Evolutionary conservation across 2,329 filamentous ascomycete genomes (phyloP), one percentile per base, ranked within the genome.

Genomic region (Cryphonectria radicalis): DNA sequence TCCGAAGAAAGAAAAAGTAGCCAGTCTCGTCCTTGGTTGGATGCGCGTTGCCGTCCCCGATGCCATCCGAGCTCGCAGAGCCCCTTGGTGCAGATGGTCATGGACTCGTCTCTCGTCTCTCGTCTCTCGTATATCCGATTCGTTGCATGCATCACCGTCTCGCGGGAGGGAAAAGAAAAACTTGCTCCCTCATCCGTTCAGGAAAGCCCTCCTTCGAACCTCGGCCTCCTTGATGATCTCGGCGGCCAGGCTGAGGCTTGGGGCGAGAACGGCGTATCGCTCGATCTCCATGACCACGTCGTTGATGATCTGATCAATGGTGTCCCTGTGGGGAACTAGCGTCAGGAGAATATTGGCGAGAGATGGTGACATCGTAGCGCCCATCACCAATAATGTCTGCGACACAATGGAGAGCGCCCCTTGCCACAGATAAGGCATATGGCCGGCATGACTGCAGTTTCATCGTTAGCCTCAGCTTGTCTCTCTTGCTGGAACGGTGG

Each of bases 381-480:
- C 93, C 93, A 96, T 95, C 46, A 96, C 89, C 60, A 96, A 84
- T 22, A 96, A 84, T 1, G 92, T 92, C 80, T 96, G 93, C 7
- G 92, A 94, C 32, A 95, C 92, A 77, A 96, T 93, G 32, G 92
- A 94, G 53, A 96, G 85, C 11, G 93, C 92, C 25, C 93, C 93
- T 82, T 95, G 93, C 91, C 92, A 96, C 28, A 95, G 87, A 80
- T 95, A 96, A 17, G 93, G 93, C 83, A 96, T 91, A 78, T 95
- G 93, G 66, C 93, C 93, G 73, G 91, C 92, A 77, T 94, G 93
- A 81, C 90, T 92, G 77, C 75, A 28, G 8, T 50, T 50, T 19
- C 4, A 19, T 2, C 59, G 63, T 73, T 13, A 73, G 69, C 63
- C 40, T 64, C 25, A 25, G 28, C 13, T 32, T 42, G 6, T 17